Evolutionary conservation across 2,329 filamentous ascomycete species (phyloP), one percentile per base, ranked within the genome.

Genomic region (Colletotrichum salicis): DNA sequence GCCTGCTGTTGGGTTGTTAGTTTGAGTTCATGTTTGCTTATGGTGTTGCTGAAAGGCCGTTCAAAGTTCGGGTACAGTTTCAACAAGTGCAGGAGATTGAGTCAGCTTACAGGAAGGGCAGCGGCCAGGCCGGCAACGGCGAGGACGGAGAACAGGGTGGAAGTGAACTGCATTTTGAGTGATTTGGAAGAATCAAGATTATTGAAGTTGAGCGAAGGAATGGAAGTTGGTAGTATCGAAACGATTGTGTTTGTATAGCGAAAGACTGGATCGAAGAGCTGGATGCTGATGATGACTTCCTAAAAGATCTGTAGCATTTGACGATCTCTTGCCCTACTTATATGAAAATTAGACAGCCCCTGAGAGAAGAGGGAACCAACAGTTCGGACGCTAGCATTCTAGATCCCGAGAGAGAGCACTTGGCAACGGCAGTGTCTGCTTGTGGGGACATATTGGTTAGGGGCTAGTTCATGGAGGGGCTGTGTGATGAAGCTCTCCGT

Each of bases 131-230:
- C 59, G 27, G 48, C 69, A 12, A 24, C 54, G 27, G 69, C 69
- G 19, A 71, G 59, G 45, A 69, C 31, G 22, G 69, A 54, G 59
- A 71, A 64, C 12, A 71, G 33, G 33, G n/a, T 55, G 19, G 69
- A 64, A 41, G 37, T 41, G 29, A 56, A 55, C 59, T 69, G 65
- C 65, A 71, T 71, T 41, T 64, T 71, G 59, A 48, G 8, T 31
- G 64, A 22, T 29, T 48, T 55, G 8, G n/a, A n/a, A n/a, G 24
- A 27, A 15, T 7, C 52, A 5, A 33, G 22, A 59, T 19, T 45
- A 52, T 6, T 24, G 29, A 27, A 33, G 55, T 52, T 57, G 11
- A 58, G 15, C 29, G n/a, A 27, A 41, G 35, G 27, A 64, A 24
- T 15, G 10, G 27, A 37, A 27, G 56, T 41, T 27, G 57, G 15